Conservation (phyloP, 2,329 filamentous ascomycete species). For the Chaetomiaceae sp. region DNA sequence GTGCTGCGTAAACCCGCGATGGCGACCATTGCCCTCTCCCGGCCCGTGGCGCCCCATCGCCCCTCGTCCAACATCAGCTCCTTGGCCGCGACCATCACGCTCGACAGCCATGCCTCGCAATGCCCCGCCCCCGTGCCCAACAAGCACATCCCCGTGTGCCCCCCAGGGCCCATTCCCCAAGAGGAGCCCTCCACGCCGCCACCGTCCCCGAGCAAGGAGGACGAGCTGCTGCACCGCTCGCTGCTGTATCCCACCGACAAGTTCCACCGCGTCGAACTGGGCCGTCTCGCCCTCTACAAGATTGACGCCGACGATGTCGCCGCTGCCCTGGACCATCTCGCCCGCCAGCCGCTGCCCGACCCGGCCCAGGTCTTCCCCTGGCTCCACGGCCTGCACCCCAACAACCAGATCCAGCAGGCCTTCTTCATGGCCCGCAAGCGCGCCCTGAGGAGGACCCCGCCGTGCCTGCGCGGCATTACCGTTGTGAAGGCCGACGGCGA, state of each 20-base stretch:
- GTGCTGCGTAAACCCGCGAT: constrained; percentile 29
- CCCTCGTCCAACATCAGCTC: constrained; percentile 23
- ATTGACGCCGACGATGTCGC: constrained; percentile 64
- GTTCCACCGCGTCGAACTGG: constrained; percentile 47
- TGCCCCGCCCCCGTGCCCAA: constrained; percentile 59
- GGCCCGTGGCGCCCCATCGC: constrained; percentile 29
- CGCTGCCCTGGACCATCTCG: constrained; percentile 66
- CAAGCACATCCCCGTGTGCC: constrained; percentile 84
- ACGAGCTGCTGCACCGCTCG: constrained; percentile 55
- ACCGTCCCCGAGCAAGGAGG: constrained; percentile 56
- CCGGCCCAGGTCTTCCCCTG: constrained; percentile 89
- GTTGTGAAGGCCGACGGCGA: constrained; percentile 86
- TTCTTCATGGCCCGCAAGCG: constrained; percentile 81
- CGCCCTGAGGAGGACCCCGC: constrained; percentile 62
- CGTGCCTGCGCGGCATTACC: constrained; percentile 73
- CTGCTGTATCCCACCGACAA: constrained; percentile 67
- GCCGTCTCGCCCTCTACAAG: constrained; percentile 60
- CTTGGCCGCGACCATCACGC: constrained; percentile 28
- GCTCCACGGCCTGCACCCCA: constrained; percentile 86
- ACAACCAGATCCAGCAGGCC: constrained; percentile 80
- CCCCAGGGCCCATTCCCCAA: constrained; percentile 62
- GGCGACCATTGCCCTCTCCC: constrained; percentile 49
- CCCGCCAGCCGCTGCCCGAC: constrained; percentile 76
- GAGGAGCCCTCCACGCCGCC: constrained; percentile 56
- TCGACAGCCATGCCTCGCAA: constrained; percentile 32